Conservation (phyloP, 2,329 filamentous ascomycete genomes). For the Sarocladiaceae sp. region DNA sequence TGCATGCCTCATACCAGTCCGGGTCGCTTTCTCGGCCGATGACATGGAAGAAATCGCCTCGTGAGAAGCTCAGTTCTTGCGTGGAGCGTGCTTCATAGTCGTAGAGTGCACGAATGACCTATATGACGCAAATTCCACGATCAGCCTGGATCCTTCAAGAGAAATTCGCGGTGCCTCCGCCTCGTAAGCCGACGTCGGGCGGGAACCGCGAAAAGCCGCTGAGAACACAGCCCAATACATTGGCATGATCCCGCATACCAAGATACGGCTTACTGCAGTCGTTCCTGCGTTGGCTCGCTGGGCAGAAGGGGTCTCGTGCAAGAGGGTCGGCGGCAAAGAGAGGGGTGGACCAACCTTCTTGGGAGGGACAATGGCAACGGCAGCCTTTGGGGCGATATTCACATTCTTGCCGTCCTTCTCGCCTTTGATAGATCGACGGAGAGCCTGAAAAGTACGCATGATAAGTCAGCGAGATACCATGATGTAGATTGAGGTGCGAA, state of each 20-base stretch:
- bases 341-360: constrained; percentile 65
- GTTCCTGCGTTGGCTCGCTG: too few species aligned
- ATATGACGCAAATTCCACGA: constrained; percentile 8
- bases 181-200: too few species aligned
- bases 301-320: too few species aligned
- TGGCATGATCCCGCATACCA: too few species aligned
- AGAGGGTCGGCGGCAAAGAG: constrained; percentile 2
- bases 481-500: background rate
- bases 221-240: too few species aligned
- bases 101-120: constrained; percentile 97
- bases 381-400: constrained; percentile 76
- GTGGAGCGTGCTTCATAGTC: constrained; percentile 73
- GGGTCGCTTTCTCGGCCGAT: constrained; percentile 89
- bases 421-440: constrained; percentile 85
- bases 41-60: constrained; percentile 97
- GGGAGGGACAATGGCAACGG: constrained; percentile 81
- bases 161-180: too few species aligned
- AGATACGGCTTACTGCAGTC: too few species aligned
- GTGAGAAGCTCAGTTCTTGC: constrained; percentile 83
- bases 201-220: too few species aligned
- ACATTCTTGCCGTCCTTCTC: constrained; percentile 70
- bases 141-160: background rate
- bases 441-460: constrained; percentile 53
- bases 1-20: constrained; percentile 98
- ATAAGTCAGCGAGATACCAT: constrained; percentile 6